Percentiles rank a stretch among this genome's conserved stretches.
Conservation (phyloP, 306 rosid genomes). For the Prosopis cineraria region DNA sequence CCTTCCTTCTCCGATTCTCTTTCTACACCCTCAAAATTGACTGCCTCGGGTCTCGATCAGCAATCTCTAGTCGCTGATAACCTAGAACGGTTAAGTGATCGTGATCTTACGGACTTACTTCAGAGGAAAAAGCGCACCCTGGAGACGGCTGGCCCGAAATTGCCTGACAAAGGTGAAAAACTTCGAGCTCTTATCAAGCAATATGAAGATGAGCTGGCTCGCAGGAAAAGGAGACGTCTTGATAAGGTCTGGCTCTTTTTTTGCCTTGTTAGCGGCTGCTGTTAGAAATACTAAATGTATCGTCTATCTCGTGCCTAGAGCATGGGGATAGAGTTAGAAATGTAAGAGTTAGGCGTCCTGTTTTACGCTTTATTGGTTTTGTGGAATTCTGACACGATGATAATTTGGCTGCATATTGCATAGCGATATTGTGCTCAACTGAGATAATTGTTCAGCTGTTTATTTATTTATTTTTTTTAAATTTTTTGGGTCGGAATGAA, state of each 20-base stretch:
- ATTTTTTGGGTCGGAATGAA: background rate
- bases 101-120: background rate
- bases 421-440: background rate
- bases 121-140: background rate
- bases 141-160: background rate
- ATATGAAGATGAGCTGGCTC: background rate
- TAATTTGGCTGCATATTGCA: background rate
- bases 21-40: background rate
- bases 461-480: no score
- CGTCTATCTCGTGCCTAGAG: background rate
- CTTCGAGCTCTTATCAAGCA: background rate
- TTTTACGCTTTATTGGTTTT: background rate
- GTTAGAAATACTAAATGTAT: background rate
- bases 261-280: background rate
- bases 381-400: background rate
- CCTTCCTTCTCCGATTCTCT: constrained; percentile 9
- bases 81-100: background rate
- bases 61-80: background rate
- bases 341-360: background rate
- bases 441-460: background rate
- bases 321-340: background rate
- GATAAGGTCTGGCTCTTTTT: background rate
- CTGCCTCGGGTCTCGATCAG: background rate
- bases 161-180: constrained; percentile 12
- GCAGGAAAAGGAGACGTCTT: background rate